Evolutionary conservation across 2,329 filamentous ascomycete species (phyloP), one percentile per base, ranked within the genome.

Genomic region (Phaeosphaeria sp.): DNA sequence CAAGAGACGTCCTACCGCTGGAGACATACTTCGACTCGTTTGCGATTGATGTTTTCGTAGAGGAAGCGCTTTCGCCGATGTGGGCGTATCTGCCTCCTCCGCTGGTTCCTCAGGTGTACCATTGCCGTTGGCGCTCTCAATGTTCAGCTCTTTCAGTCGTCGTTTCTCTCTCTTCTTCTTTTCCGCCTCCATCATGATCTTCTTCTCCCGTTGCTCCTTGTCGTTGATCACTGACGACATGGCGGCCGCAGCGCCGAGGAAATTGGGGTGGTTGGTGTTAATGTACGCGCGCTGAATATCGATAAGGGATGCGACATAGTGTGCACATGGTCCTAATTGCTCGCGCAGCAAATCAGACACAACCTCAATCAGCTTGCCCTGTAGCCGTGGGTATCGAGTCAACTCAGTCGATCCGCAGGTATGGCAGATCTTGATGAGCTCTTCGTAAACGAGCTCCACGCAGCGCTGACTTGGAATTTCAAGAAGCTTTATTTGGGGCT

Each of bases 261-360:
- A 99, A 79, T 99, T 99, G 49, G 95, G 95, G 76, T 99, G 95
- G 74, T 99, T 99, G 43, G 95, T 99, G 82, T 99, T 99, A 81
- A 99, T 98, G 79, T 99, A 99, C 20, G 95, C 95, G 66, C 95
- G 87, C 79, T 99, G 95, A 59, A 99, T 99, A 24, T 95, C 91
- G 65, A 99, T 99, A 61, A 99, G 84, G 42, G 94, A 98, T 78
- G 97, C 95, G 44, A 99, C 95, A 67, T 99, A 99, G 51, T 81
- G 85, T 2, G 94, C 96, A 55, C 91, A 89, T 11, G 95, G 95
- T 1, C 95, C 95, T 6, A 99, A 84, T 59, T 94, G 87, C 80
- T 99, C 95, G 53, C 95, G 89, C 51, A 99, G 84, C 45, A 99
- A 87, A 75, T 99, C 95, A 6, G 95, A 98, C 2, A 99, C 95